Conservation (phyloP, 768 basidiomycete genomes). For the Mycena crocata region DNA sequence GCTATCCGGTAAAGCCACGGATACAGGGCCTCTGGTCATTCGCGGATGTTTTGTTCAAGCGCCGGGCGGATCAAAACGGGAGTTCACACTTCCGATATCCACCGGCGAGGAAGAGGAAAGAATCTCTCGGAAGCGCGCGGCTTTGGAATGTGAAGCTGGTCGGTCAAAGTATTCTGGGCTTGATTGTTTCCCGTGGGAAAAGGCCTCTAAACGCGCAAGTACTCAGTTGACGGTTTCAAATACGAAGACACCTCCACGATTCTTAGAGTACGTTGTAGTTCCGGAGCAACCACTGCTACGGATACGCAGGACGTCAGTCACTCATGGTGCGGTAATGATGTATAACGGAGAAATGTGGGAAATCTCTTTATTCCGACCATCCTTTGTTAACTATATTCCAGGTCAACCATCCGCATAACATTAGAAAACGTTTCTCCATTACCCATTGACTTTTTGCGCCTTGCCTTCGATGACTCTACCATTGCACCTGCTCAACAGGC, state of each 20-base stretch:
- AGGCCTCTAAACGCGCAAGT: conserved; percentile 53
- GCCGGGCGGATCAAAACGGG: conserved; percentile 74
- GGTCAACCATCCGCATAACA: conserved; percentile 86
- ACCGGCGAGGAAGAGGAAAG: conserved; percentile 78
- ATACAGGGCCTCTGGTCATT: conserved; percentile 75
- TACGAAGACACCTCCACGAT: conserved; percentile 54
- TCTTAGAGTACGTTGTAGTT: conserved; percentile 86
- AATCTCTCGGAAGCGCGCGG: conserved; percentile 65
- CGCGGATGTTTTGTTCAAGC: conserved; percentile 86
- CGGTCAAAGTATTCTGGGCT: conserved; percentile 83
- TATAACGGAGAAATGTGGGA: conserved; percentile 93
- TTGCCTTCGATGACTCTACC: conserved; percentile 93
- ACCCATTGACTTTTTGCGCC: conserved; percentile 85
- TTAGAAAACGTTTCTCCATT: conserved; percentile 90
- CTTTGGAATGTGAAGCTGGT: conserved; percentile 71
- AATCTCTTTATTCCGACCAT: background rate
- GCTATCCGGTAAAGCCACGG: conserved; percentile 72
- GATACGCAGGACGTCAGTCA: conserved; percentile 88
- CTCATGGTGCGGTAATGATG: conserved; percentile 94
- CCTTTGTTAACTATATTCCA: conserved; percentile 26
- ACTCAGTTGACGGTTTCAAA: conserved; percentile 20
- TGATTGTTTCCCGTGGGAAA: conserved; percentile 74
- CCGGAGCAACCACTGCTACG: conserved; percentile 89
- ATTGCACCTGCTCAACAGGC: conserved; percentile 79
- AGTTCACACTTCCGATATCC: conserved; percentile 81